A percentile compares a stretch with the other conserved stretches of the same genome.
Evolutionary conservation across 2,329 filamentous ascomycete genomes (phyloP).

Genomic region (Cryphonectria japonica): DNA sequence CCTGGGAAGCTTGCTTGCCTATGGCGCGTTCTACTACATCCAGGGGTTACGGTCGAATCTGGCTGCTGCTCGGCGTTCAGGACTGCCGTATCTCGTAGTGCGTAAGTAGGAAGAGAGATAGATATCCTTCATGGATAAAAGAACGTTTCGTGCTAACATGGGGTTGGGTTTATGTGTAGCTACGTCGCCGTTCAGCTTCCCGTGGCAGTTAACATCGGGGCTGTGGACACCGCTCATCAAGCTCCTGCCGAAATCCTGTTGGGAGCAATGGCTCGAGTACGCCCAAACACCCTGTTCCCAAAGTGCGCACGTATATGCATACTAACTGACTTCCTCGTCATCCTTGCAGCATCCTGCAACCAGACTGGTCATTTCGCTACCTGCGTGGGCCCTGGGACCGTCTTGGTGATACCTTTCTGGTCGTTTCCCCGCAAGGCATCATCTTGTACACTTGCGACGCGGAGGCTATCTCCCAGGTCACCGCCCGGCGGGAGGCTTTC

Average conservation of each 20-base stretch:
- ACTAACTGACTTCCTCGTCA: not conserved
- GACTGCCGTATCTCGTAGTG: conserved; percentile 56
- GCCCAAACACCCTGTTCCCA: conserved; percentile 33
- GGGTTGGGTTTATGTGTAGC: conserved; percentile 40
- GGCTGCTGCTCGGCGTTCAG: conserved; percentile 52
- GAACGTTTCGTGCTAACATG: conserved; percentile 24
- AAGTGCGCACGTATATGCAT: no score
- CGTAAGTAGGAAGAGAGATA: conserved; percentile 47
- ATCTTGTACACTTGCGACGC: conserved; percentile 64
- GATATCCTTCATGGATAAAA: not conserved
- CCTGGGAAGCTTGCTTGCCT: conserved; percentile 40
- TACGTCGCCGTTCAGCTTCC: conserved; percentile 51
- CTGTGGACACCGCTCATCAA: conserved; percentile 61
- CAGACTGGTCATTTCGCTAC: conserved; percentile 62
- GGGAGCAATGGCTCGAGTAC: conserved; percentile 64
- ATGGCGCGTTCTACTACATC: conserved; percentile 38
- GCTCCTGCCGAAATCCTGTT: conserved; percentile 57
- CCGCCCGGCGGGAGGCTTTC: conserved; percentile 69
- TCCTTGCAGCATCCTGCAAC: conserved; percentile 52
- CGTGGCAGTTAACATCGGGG: conserved; percentile 59
- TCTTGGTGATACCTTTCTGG: conserved; percentile 65
- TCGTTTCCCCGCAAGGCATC: conserved; percentile 61
- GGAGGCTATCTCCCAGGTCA: conserved; percentile 68
- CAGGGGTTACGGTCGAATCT: conserved; percentile 50
- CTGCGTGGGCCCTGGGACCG: conserved; percentile 62